A percentile compares a stretch with the other conserved stretches of the same genome.
These are phyloP conservation scores for Pestalotiopsis sp. DNA, from an alignment of 2,329 filamentous ascomycete genomes.

Conservation along the genomic window DNA sequence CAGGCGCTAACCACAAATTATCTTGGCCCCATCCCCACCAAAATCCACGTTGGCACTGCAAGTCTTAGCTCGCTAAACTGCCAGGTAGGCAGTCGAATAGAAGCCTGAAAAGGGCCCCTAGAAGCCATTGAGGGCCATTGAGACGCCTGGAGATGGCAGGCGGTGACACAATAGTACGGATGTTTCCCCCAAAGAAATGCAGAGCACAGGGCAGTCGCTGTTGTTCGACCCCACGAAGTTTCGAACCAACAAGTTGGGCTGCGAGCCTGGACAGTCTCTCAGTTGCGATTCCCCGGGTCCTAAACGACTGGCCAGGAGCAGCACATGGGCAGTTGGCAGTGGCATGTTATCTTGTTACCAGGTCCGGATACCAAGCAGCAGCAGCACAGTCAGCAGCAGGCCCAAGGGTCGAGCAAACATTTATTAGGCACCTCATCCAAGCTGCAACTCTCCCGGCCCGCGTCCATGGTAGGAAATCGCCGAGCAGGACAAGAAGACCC, in stretches of 20 bases:
- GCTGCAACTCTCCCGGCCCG: neutral
- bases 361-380: too few relatives aligned
- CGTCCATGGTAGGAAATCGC: neutral
- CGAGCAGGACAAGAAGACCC: neutral
- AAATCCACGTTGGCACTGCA: constrained; percentile 10
- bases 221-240: constrained; percentile 4
- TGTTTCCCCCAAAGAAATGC: neutral
- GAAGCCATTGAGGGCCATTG: neutral
- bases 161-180: neutral
- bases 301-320: neutral
- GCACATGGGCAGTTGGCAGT: too few relatives aligned
- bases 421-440: neutral
- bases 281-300: neutral
- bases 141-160: neutral
- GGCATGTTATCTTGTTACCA: too few relatives aligned
- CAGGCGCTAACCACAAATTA: constrained; percentile 6
- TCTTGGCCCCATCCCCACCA: neutral
- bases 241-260: neutral
- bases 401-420: too few relatives aligned
- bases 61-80: neutral
- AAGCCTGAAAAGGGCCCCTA: neutral
- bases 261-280: neutral
- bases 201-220: constrained; percentile 3
- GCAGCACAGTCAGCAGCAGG: too few relatives aligned
- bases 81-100: neutral